Conservation (phyloP, 2,329 filamentous ascomycete genomes). For the Diaporthe ilicicola region DNA sequence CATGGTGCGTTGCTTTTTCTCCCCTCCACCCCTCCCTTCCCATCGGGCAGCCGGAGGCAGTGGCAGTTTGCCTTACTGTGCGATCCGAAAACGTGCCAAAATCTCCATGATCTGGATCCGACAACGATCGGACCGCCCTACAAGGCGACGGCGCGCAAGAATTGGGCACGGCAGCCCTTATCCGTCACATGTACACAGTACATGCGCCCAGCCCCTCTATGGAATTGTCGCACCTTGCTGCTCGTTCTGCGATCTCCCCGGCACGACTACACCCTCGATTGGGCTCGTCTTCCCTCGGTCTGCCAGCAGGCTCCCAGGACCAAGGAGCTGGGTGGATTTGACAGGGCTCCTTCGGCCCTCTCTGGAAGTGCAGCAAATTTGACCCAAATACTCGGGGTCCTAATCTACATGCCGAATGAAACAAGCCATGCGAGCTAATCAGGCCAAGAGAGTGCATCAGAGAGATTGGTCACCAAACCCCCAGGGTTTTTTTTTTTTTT, state of each 20-base stretch:
- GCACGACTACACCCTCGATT: background rate
- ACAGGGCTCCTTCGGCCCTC: slow-evolving; percentile 8
- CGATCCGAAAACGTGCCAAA: slow-evolving; percentile 17
- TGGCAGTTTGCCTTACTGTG: background rate
- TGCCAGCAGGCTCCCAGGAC: slow-evolving; percentile 13
- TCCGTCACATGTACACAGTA: slow-evolving; percentile 9
- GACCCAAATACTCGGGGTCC: background rate
- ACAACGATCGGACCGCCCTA: slow-evolving; percentile 21
- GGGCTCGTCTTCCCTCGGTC: background rate
- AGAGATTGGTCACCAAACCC: background rate
- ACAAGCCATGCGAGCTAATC: slow-evolving; percentile 18
- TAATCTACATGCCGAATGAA: slow-evolving; percentile 17
- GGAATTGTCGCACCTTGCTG: background rate
- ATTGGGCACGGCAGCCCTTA: background rate
- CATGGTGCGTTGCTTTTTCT: background rate
- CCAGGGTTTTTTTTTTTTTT: too few species aligned
- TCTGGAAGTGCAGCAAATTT: background rate
- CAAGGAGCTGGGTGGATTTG: slow-evolving; percentile 15
- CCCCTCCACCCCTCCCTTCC: background rate
- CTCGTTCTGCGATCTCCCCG: background rate
- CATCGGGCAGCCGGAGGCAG: background rate
- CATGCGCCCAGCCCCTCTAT: background rate
- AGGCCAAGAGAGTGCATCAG: background rate
- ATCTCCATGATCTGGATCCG: slow-evolving; percentile 18
- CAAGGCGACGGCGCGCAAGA: background rate